Base-by-base conservation (phyloP, 176 grass and related monocot genomes). In the Puccinellia tenuiflora region DNA sequence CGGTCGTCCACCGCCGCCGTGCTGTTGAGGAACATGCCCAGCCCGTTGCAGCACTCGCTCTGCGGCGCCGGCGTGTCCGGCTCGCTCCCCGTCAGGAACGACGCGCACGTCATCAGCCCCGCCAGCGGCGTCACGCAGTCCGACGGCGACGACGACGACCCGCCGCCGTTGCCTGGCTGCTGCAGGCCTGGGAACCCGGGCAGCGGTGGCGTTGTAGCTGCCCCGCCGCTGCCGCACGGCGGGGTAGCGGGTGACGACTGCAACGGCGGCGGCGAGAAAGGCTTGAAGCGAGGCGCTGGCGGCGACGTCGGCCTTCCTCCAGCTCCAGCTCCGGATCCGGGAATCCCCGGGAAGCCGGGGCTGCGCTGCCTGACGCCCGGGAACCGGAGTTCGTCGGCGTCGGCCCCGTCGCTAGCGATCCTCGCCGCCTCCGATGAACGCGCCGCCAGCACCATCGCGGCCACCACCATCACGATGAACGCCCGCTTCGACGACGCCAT, bases 81-180 rank as follows among this genome's bases (percentile, higher is more conserved):
- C 22, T 52, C 71, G 61, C 70, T 81, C 51, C 87, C 87, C 28
- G 87, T 89, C 61, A 89, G 70, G 70, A 89, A 85, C 48, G 87
- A 25, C 68, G 82, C 77, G 77, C 87, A 89, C 12, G 87, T 89
- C 82, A 85, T 89, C 22, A 89, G 82, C 60, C 60, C 82, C 60
- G 87, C 82, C 14, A 89, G 82, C 18, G 77, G 70, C n/a, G 87
- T 85, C 87, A 89, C 82, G 87, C 87, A 89, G 17, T 89, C 82
- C 60, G 55, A 61, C 87, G 86, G 55, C 24, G 82, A 25, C 48
- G 57, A 34, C 38, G 86, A 31, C 67, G 82, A 0, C 4, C 24
- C 34, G 7, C 43, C 18, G 3, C 24, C 0, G 10, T 2, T 1
- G 21, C 77, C 76, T 0, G 86, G 77, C n/a, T n/a, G n/a, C n/a